A percentile compares a stretch with the other conserved stretches of the same genome.
Conservation (phyloP, 352 stramenopile species). For the Phytopythium boreale region DNA sequence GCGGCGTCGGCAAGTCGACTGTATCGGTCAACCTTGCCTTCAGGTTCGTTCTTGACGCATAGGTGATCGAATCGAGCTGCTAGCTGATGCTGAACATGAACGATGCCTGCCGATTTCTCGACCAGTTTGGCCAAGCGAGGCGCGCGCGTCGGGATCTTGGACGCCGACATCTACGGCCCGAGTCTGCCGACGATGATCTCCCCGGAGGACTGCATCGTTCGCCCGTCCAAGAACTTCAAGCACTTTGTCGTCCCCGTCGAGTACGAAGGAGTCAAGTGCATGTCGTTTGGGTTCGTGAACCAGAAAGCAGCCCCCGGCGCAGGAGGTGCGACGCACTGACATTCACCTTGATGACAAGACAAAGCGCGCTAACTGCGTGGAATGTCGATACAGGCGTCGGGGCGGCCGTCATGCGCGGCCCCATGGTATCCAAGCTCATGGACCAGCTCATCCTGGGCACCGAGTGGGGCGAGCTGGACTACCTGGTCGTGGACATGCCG, state of each 20-base stretch:
- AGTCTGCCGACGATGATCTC: constrained; percentile 97
- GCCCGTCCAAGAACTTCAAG: constrained; percentile 60
- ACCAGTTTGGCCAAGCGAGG: constrained; percentile 85
- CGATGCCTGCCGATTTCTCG: neutral
- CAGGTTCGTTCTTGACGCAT: constrained; percentile 27
- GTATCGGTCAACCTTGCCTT: constrained; percentile 99
- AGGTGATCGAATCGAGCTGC: neutral
- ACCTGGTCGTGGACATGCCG: constrained; percentile 98
- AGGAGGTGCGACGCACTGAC: constrained; percentile 29
- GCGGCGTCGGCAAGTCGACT: constrained; percentile 98
- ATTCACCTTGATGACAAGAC: neutral
- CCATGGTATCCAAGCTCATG: constrained; percentile 98
- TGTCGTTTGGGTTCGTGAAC: constrained; percentile 93
- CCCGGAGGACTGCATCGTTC: constrained; percentile 60
- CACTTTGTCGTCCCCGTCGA: constrained; percentile 81
- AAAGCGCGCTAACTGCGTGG: neutral
- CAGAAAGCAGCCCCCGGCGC: constrained; percentile 78
- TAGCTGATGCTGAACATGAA: neutral
- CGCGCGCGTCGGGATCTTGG: constrained; percentile 95
- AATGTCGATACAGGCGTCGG: constrained; percentile 39
- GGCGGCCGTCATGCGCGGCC: constrained; percentile 94
- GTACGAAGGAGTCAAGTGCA: constrained; percentile 89
- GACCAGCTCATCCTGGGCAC: constrained; percentile 96
- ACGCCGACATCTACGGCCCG: constrained; percentile 99
- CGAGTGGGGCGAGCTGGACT: constrained; percentile 99